Evolutionary conservation across 2,329 filamentous ascomycete species (phyloP).

Genomic region (Leptodontidium sp.): DNA sequence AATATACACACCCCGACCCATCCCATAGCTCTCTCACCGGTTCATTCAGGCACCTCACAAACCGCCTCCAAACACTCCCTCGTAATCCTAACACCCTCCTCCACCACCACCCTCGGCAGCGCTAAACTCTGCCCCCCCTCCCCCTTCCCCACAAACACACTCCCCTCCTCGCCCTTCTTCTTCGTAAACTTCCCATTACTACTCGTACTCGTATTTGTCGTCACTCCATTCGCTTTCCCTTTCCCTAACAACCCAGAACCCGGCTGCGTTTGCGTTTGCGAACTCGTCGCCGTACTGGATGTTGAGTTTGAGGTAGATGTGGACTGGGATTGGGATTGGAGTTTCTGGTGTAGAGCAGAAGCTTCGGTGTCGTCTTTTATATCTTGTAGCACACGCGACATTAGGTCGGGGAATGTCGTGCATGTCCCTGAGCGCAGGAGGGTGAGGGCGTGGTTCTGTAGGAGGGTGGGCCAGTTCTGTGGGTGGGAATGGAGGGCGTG

Average conservation of each 20-base stretch:
- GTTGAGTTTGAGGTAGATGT: background rate
- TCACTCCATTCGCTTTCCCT: conserved; percentile 1
- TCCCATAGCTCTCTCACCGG: background rate
- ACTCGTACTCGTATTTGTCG: background rate
- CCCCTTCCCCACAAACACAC: conserved; percentile 33
- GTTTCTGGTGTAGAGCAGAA: background rate
- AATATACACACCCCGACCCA: conserved; percentile 2
- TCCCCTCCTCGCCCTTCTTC: conserved; percentile 25
- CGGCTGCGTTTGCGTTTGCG: conserved; percentile 1
- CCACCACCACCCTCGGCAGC: conserved; percentile 65
- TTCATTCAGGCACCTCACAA: conserved; percentile 44
- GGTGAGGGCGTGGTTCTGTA: conserved; percentile 66
- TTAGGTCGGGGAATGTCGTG: conserved; percentile 67
- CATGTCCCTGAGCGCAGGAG: conserved; percentile 68
- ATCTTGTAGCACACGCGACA: conserved; percentile 68
- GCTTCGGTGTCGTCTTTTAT: conserved; percentile 49
- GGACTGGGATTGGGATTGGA: conserved; percentile 2
- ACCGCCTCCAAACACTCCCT: conserved; percentile 62
- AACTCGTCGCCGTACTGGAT: background rate
- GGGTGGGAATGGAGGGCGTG: conserved; percentile 67
- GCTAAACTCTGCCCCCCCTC: conserved; percentile 54
- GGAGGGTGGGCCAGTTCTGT: conserved; percentile 68
- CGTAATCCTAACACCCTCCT: conserved; percentile 68
- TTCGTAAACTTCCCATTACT: conserved; percentile 42
- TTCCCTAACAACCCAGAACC: background rate